phyloP scores from a whole-genome alignment of 2,329 filamentous ascomycete genomes.

The Aspergillus tubingensis region DNA sequence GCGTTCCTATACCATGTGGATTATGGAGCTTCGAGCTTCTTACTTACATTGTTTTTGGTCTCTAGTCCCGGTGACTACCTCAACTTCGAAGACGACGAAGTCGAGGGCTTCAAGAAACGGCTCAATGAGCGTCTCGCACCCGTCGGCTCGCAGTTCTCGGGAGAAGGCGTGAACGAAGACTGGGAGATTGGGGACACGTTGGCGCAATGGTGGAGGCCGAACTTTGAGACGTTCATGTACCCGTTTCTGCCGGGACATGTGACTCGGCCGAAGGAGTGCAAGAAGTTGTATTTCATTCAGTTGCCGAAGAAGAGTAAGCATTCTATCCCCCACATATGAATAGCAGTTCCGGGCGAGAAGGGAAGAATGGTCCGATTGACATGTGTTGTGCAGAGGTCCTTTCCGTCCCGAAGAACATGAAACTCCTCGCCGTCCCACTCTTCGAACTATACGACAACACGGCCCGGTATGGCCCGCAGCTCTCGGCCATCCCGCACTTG shows the following conservation, averaged over 20 bases:
- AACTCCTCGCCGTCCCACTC: slow-evolving; percentile 90
- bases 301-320: slow-evolving; percentile 83
- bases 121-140: slow-evolving; percentile 93
- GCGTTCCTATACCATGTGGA: slow-evolving; percentile 27
- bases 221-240: slow-evolving; percentile 99
- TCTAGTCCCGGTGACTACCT: slow-evolving; percentile 88
- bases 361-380: background rate
- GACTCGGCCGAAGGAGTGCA: slow-evolving; percentile 96
- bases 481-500: slow-evolving; percentile 93
- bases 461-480: slow-evolving; percentile 87
- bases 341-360: too few relatives aligned
- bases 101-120: slow-evolving; percentile 89
- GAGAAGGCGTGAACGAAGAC: slow-evolving; percentile 85
- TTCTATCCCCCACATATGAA: background rate
- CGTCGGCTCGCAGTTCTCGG: slow-evolving; percentile 76
- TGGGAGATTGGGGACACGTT: slow-evolving; percentile 95
- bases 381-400: slow-evolving; percentile 69
- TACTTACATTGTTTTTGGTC: background rate
- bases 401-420: slow-evolving; percentile 99
- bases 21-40: background rate
- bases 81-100: slow-evolving; percentile 79
- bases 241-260: slow-evolving; percentile 96
- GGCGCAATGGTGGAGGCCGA: slow-evolving; percentile 97
- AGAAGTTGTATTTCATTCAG: slow-evolving; percentile 98
- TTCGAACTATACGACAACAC: slow-evolving; percentile 99